Evolutionary conservation across 2,329 filamentous ascomycete genomes (phyloP).

Genomic region (Cryphonectria parasitica): DNA sequence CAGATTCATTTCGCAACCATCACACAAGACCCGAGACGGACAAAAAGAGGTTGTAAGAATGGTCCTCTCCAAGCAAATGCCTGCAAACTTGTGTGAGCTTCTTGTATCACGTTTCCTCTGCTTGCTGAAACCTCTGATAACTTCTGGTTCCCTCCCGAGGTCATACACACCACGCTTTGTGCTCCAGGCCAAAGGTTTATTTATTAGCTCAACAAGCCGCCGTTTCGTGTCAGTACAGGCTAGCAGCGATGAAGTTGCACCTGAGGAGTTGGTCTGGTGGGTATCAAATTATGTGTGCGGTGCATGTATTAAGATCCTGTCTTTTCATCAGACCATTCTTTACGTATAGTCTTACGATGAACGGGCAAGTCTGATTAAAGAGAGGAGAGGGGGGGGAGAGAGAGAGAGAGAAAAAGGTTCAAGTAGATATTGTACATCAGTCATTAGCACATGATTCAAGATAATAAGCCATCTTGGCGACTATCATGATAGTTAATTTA

Average conservation of each 20-base stretch:
- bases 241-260: too few species aligned
- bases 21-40: too few species aligned
- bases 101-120: background rate
- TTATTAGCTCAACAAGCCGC: background rate
- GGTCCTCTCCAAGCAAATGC: background rate
- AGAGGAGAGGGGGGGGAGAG: background rate
- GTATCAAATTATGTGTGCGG: too few species aligned
- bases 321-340: too few species aligned
- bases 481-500: background rate
- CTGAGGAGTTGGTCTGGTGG: too few species aligned
- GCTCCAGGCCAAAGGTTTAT: background rate
- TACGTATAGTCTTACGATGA: background rate
- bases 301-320: too few species aligned
- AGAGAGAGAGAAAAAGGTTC: background rate
- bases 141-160: background rate
- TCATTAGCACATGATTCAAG: background rate
- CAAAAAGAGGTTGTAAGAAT: too few species aligned
- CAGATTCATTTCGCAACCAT: too few species aligned
- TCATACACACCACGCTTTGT: background rate
- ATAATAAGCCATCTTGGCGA: background rate
- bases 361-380: background rate
- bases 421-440: background rate
- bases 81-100: background rate
- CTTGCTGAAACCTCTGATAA: background rate
- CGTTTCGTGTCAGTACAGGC: background rate